Percentiles rank a stretch among this genome's conserved stretches.
phyloP scores from a whole-genome alignment of 371 early-diverging fungal species.

The Dipsacomyces acuminosporus region DNA sequence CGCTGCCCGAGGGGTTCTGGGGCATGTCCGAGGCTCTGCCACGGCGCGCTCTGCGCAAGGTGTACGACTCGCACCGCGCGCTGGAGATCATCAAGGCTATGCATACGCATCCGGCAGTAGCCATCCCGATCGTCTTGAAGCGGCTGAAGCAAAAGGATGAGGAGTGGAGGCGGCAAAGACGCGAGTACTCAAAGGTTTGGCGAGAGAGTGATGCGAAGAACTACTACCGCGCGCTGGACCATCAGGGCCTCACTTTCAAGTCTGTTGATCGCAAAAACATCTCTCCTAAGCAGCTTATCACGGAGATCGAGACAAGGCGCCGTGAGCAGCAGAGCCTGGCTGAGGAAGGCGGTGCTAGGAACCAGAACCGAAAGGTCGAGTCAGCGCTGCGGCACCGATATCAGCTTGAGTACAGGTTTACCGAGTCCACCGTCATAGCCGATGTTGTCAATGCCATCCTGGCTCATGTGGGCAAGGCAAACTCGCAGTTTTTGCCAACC shows the following conservation, averaged over 20 bases:
- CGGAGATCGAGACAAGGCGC: conserved; percentile 79
- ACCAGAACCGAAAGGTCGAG: conserved; percentile 27
- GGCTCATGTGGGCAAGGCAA: conserved; percentile 42
- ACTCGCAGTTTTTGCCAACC: conserved; percentile 50
- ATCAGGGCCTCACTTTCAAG: conserved; percentile 87
- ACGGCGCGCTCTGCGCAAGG: conserved; percentile 84
- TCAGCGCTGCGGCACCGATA: conserved; percentile 44
- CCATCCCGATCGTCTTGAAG: conserved; percentile 94
- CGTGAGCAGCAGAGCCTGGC: conserved; percentile 49
- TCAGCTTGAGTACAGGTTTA: conserved; percentile 47
- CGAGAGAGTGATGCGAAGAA: conserved; percentile 88
- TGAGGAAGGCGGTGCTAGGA: conserved; percentile 20
- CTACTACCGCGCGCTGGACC: conserved; percentile 96
- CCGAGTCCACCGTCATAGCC: conserved; percentile 35
- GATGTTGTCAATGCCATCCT: conserved; percentile 48
- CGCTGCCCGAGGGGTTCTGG: conserved; percentile 71
- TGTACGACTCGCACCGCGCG: conserved; percentile 84
- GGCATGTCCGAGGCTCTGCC: conserved; percentile 82
- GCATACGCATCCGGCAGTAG: conserved; percentile 85
- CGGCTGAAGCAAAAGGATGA: conserved; percentile 97
- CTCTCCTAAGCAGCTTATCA: conserved; percentile 67
- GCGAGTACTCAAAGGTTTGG: conserved; percentile 95
- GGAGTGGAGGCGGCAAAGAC: conserved; percentile 85
- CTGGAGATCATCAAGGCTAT: conserved; percentile 89
- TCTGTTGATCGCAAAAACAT: conserved; percentile 80